Evolutionary conservation across 805 yeast genomes (phyloP).

Genomic region (Kurtzmaniella cleridarum): DNA sequence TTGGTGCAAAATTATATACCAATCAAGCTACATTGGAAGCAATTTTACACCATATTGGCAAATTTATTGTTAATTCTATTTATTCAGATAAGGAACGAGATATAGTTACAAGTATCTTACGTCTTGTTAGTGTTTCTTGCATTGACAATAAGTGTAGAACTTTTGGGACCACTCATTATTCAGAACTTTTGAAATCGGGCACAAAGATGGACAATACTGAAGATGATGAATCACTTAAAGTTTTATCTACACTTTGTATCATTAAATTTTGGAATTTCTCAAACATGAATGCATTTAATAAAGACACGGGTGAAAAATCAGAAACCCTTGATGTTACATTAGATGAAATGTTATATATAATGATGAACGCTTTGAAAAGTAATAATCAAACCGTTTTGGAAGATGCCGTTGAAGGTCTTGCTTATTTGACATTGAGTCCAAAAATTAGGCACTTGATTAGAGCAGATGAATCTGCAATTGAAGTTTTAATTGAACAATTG

Average conservation of each 20-base stretch:
- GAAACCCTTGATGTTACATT: constrained; percentile 8
- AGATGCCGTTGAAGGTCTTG: constrained; percentile 40
- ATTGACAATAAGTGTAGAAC: constrained; percentile 46
- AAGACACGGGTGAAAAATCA: not conserved
- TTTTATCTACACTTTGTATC: constrained; percentile 41
- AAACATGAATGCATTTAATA: not conserved
- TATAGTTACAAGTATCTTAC: not conserved
- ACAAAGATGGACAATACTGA: constrained; percentile 12
- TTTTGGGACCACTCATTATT: constrained; percentile 41
- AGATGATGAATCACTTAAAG: constrained; percentile 15
- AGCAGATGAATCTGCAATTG: constrained; percentile 25
- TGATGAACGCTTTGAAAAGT: constrained; percentile 5
- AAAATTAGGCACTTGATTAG: constrained; percentile 29
- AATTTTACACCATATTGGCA: constrained; percentile 11
- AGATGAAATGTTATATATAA: constrained; percentile 24
- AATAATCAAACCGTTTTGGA: constrained; percentile 11
- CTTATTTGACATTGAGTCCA: constrained; percentile 41
- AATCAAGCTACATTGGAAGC: constrained; percentile 12
- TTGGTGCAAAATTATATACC: constrained; percentile 16
- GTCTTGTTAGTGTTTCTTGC: constrained; percentile 33
- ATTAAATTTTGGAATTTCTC: constrained; percentile 49
- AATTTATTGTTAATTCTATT: constrained; percentile 3
- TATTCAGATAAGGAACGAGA: constrained; percentile 1
- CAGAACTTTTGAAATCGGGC: constrained; percentile 34
- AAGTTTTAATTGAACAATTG: constrained; percentile 11